phyloP scores from a whole-genome alignment of 2,329 filamentous ascomycete genomes.

The Claviceps africana region DNA sequence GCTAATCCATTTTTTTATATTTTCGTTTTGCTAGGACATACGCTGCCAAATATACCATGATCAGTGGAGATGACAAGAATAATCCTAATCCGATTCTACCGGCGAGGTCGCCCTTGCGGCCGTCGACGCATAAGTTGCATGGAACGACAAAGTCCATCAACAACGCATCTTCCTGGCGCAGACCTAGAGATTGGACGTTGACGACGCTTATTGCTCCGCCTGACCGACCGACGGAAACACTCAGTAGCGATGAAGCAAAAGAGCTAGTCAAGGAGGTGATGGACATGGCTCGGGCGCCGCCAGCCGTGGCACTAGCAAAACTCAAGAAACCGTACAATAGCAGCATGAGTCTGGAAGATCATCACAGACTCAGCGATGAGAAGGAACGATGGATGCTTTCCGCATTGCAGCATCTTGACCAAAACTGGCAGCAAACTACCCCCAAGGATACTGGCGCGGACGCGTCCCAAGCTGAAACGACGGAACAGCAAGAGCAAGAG shows the following conservation, averaged over 20 bases:
- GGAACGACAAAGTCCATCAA: neutral
- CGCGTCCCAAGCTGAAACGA: neutral
- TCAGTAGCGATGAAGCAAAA: neutral
- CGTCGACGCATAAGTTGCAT: neutral
- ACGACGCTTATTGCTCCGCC: neutral
- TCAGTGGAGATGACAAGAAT: neutral
- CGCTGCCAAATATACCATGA: neutral
- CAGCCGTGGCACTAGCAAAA: slow-evolving; percentile 7
- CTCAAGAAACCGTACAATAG: slow-evolving; percentile 6
- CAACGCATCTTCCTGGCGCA: slow-evolving; percentile 2
- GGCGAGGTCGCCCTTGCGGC: slow-evolving; percentile 1
- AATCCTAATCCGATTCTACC: neutral
- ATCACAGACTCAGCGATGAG: slow-evolving; percentile 13
- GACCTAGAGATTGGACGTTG: slow-evolving; percentile 1
- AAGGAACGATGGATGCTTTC: slow-evolving; percentile 41
- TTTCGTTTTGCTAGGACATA: neutral
- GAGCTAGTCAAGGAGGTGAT: slow-evolving; percentile 3
- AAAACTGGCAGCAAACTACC: slow-evolving; percentile 6
- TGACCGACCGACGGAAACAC: neutral
- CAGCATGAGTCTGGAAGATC: neutral
- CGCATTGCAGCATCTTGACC: slow-evolving; percentile 34
- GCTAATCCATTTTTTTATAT: neutral
- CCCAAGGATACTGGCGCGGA: neutral
- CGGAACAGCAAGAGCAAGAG: neutral
- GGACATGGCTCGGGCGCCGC: slow-evolving; percentile 6